Evolutionary conservation across 345 rosid species (phyloP).

Genomic region (Erysimum cheiranthoides): DNA sequence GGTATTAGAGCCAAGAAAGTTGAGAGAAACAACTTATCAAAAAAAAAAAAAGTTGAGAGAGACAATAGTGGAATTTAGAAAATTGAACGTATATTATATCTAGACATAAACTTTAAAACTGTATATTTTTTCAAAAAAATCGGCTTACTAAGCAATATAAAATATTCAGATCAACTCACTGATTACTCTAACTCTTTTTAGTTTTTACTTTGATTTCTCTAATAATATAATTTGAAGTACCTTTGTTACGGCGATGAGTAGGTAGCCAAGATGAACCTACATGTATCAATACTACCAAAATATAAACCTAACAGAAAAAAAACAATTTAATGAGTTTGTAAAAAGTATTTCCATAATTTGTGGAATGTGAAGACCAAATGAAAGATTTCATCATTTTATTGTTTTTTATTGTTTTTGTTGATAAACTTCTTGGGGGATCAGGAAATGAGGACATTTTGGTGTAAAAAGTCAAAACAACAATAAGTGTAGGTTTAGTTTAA

Average conservation of each 20-base stretch:
- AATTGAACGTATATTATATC: neutral
- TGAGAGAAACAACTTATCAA: no score
- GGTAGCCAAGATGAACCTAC: constrained; percentile 47
- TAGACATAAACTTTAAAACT: neutral
- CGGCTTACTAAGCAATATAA: no score
- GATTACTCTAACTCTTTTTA: neutral
- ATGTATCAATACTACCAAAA: constrained; percentile 43
- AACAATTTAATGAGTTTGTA: neutral
- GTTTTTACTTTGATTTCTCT: neutral
- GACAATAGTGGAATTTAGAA: constrained; percentile 23
- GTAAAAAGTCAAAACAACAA: constrained; percentile 36
- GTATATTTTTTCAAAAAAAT: no score
- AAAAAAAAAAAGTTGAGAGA: neutral
- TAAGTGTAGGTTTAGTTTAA: constrained; percentile 35
- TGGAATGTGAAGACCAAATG: constrained; percentile 25
- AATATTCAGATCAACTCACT: neutral
- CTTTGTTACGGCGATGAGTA: constrained; percentile 23
- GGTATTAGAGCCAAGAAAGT: no score
- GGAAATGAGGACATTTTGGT: constrained; percentile 13
- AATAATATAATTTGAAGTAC: neutral
- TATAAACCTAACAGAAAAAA: constrained; percentile 23
- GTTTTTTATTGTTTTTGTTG: neutral
- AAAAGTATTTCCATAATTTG: constrained; percentile 24
- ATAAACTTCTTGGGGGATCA: constrained; percentile 20
- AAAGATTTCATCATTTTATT: neutral